phyloP scores from a whole-genome alignment of 2,329 filamentous ascomycete species.

The Zymoseptoria brevis region DNA sequence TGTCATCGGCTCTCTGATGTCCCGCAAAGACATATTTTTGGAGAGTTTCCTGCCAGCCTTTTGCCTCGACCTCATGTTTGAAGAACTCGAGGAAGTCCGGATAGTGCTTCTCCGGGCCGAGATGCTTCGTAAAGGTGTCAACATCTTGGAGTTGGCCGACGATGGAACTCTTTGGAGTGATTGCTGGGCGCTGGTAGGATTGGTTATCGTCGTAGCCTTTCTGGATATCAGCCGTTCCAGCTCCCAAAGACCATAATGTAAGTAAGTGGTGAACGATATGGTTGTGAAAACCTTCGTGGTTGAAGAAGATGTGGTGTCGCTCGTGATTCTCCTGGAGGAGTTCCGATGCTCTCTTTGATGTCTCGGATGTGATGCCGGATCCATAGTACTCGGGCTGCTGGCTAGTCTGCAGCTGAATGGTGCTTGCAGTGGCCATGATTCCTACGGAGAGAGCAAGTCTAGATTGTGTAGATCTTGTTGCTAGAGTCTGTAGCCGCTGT shows the following conservation, averaged over 20 bases:
- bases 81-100: slow-evolving; percentile 71
- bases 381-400: slow-evolving; percentile 42
- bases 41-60: slow-evolving; percentile 55
- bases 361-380: slow-evolving; percentile 44
- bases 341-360: slow-evolving; percentile 55
- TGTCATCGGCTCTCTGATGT: slow-evolving; percentile 56
- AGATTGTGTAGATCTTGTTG: background rate
- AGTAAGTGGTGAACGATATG: slow-evolving; percentile 75
- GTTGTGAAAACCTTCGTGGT: slow-evolving; percentile 65
- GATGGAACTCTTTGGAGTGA: slow-evolving; percentile 37
- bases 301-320: slow-evolving; percentile 75
- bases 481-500: background rate
- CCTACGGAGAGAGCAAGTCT: background rate
- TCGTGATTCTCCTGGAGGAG: slow-evolving; percentile 70
- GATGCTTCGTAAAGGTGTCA: slow-evolving; percentile 47
- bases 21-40: slow-evolving; percentile 61
- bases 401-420: slow-evolving; percentile 38
- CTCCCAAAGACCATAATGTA: slow-evolving; percentile 67
- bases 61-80: slow-evolving; percentile 59
- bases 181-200: slow-evolving; percentile 54
- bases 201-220: slow-evolving; percentile 57
- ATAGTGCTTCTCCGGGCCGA: slow-evolving; percentile 60
- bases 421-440: slow-evolving; percentile 44
- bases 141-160: slow-evolving; percentile 52
- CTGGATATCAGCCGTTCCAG: slow-evolving; percentile 51